Conservation (phyloP, 306 rosid species). For the Dalbergia cochinchinensis region DNA sequence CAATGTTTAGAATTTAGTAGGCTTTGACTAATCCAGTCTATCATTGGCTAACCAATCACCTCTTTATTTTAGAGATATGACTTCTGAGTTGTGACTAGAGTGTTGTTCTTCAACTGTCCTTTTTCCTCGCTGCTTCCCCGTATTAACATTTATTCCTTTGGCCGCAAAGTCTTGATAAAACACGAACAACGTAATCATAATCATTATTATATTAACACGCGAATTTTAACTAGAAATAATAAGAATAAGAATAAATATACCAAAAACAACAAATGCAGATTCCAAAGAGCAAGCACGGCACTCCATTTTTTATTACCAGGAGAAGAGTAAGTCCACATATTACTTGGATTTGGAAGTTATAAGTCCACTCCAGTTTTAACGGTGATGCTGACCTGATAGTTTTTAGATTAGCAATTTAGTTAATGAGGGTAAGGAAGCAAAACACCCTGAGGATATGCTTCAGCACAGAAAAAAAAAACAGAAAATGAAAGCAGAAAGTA, state of each 20-base stretch:
- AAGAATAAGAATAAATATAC: background rate
- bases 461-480: too few relatives aligned
- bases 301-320: background rate
- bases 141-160: background rate
- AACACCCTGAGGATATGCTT: too few relatives aligned
- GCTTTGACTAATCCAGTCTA: too few relatives aligned
- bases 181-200: background rate
- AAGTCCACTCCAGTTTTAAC: too few relatives aligned
- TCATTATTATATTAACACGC: background rate
- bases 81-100: background rate
- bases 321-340: too few relatives aligned
- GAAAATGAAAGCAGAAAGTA: too few relatives aligned
- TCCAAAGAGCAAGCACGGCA: background rate
- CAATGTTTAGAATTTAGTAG: too few relatives aligned
- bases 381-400: too few relatives aligned
- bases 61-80: background rate
- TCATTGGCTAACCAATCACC: too few relatives aligned
- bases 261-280: background rate
- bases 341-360: too few relatives aligned
- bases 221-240: background rate
- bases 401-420: too few relatives aligned
- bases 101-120: background rate
- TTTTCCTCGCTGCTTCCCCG: background rate
- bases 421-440: too few relatives aligned
- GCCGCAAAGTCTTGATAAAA: background rate